Evolutionary conservation across 768 basidiomycete species (phyloP), one percentile per base, ranked within the genome.

Genomic region (Sistotremastrum suecicum): DNA sequence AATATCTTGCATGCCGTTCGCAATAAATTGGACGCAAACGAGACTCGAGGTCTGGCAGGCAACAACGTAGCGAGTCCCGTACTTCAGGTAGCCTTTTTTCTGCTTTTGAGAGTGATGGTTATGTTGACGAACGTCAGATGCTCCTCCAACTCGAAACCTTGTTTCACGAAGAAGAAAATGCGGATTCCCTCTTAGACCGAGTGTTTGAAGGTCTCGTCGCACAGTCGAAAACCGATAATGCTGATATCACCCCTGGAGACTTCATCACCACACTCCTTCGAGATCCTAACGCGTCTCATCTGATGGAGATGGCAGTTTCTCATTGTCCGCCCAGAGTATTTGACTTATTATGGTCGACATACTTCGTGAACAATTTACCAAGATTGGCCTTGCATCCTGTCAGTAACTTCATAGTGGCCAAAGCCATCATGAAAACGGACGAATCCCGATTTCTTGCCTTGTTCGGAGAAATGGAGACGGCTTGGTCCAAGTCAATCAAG

Each of bases 401-500:
- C 2, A 90, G 87, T 8, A 99, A 98, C 57, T 99, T 90, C 54
- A 91, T 97, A 20, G 69, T 91, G 4, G 83, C 91, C 0, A 82
- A 78, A 58, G 84, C 81, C 0, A 52, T 92, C 20, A 20, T 20
- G 20, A 30, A 75, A 76, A 42, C 68, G 86, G 40, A 59, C 79
- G 8, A 66, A 72, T n/a, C 66, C 61, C 11, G 62, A 64, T 3
- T 20, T 20, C 20, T 20, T 20, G 20, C 20, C 20, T 20, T 20
- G 20, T 20, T 20, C 20, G 20, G 20, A 20, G 86, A 90, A 55
- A 65, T 91, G 34, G 60, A 66, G 40, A 66, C 60, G 34, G 58
- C 67, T 37, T 76, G 83, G 73, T 62, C 58, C 44, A 87, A 75
- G 50, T 20, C 20, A 20, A 20, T 20, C 20, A 20, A 20, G 20